These are phyloP conservation scores for Magnolia officinalis DNA, from an alignment of 164 flowering plant genomes.

Conservation along the genomic window DNA sequence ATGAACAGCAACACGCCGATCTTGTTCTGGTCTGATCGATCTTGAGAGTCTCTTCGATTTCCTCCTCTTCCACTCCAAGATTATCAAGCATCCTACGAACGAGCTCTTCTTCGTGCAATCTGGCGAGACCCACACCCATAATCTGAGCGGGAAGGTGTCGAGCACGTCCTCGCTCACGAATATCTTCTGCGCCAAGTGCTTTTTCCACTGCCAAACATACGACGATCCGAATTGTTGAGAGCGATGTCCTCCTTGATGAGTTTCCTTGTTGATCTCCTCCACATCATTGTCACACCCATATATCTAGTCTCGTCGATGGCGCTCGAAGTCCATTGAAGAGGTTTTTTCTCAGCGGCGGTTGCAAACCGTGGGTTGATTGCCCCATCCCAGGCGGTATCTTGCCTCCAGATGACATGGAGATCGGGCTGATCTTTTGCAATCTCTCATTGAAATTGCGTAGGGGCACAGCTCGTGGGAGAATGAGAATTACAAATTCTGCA, in stretches of 20 bases:
- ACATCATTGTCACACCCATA: constrained; percentile 3
- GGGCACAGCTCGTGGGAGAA: background rate
- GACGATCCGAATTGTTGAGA: constrained; percentile 8
- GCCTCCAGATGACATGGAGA: background rate
- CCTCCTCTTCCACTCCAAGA: background rate
- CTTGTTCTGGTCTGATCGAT: background rate
- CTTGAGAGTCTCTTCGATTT: background rate
- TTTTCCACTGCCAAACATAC: constrained; percentile 10
- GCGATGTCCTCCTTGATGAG: background rate
- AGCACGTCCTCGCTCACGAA: constrained; percentile 2
- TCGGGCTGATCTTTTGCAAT: background rate
- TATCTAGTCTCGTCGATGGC: background rate
- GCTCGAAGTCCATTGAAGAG: background rate
- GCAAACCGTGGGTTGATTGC: too few relatives aligned
- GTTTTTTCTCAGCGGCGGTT: too few relatives aligned
- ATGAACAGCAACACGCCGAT: constrained; percentile 11
- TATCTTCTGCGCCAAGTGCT: constrained; percentile 12
- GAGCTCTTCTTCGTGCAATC: constrained; percentile 4
- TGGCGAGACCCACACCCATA: constrained; percentile 13
- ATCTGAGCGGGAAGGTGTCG: constrained; percentile 4
- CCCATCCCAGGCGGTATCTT: too few relatives aligned
- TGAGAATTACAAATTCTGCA: background rate
- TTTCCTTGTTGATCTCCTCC: background rate
- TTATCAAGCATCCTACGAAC: constrained; percentile 8
- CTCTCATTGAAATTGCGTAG: background rate